Percentiles rank a stretch among this genome's conserved stretches.
phyloP scores from a whole-genome alignment of 2,329 filamentous ascomycete genomes.

The Xylaria sp. region DNA sequence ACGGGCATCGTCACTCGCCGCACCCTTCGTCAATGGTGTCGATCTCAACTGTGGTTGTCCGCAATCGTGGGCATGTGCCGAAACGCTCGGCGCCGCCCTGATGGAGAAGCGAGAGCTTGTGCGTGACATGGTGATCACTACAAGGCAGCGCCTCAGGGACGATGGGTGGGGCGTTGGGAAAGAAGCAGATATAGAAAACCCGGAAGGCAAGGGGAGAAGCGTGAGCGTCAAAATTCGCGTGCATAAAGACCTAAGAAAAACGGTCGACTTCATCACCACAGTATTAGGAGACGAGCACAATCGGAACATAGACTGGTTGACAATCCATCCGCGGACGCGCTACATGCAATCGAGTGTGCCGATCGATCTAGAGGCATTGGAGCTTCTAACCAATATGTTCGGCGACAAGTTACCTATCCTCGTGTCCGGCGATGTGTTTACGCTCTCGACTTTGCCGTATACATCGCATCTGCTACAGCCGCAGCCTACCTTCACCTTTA shows the following conservation, averaged over 20 bases:
- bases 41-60: constrained; percentile 80
- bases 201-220: constrained; percentile 59
- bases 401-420: constrained; percentile 69
- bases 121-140: constrained; percentile 71
- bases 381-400: constrained; percentile 64
- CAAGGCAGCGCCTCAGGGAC: constrained; percentile 61
- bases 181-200: constrained; percentile 42
- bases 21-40: constrained; percentile 71
- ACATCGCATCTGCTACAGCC: constrained; percentile 50
- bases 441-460: constrained; percentile 63
- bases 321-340: constrained; percentile 74
- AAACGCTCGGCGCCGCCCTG: constrained; percentile 74
- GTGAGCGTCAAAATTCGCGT: constrained; percentile 78
- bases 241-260: constrained; percentile 70
- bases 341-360: constrained; percentile 70
- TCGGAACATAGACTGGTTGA: constrained; percentile 73
- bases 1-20: constrained; percentile 70
- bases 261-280: constrained; percentile 71
- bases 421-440: constrained; percentile 76
- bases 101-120: constrained; percentile 74
- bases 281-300: constrained; percentile 65
- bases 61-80: constrained; percentile 77
- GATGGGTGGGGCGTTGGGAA: constrained; percentile 65
- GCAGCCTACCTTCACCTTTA: constrained; percentile 43
- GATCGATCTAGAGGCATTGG: constrained; percentile 71